Conservation (phyloP, 1,284 basidiomycete species). For the Gymnopus androsaceus region DNA sequence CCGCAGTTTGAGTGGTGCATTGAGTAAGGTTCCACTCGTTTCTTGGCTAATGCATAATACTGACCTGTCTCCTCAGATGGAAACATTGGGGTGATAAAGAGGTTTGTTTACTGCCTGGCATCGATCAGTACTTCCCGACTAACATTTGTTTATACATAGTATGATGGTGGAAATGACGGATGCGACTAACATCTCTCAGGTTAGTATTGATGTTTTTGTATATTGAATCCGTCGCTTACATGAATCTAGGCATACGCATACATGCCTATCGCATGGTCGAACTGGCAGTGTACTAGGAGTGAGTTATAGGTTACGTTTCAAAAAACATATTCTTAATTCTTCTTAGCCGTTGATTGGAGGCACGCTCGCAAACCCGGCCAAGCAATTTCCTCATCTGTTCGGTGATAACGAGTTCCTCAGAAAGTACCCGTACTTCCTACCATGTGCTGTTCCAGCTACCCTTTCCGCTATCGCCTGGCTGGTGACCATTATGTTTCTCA, state of each 20-base stretch:
- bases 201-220: constrained; percentile 24
- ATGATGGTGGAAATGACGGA: constrained; percentile 77
- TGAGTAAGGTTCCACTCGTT: constrained; percentile 45
- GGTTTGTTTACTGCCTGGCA: constrained; percentile 31
- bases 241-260: constrained; percentile 56
- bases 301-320: too few species aligned
- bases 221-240: neutral
- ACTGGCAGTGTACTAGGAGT: constrained; percentile 41
- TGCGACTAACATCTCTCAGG: constrained; percentile 66
- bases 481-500: constrained; percentile 56
- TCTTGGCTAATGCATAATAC: too few species aligned
- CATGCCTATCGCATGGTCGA: constrained; percentile 61
- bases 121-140: neutral
- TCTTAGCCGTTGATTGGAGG: constrained; percentile 78
- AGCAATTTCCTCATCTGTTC: constrained; percentile 67
- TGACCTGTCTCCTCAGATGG: constrained; percentile 43
- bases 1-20: constrained; percentile 51
- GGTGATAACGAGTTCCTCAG: constrained; percentile 62
- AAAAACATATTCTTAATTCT: too few species aligned
- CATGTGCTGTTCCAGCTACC: constrained; percentile 66
- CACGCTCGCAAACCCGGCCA: constrained; percentile 65
- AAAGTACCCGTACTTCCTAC: constrained; percentile 74
- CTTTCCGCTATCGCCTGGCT: constrained; percentile 57
- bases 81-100: constrained; percentile 74
- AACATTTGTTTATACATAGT: constrained; percentile 29